Base-by-base conservation (phyloP, 306 rosid species). In the Vigna trinervia region DNA sequence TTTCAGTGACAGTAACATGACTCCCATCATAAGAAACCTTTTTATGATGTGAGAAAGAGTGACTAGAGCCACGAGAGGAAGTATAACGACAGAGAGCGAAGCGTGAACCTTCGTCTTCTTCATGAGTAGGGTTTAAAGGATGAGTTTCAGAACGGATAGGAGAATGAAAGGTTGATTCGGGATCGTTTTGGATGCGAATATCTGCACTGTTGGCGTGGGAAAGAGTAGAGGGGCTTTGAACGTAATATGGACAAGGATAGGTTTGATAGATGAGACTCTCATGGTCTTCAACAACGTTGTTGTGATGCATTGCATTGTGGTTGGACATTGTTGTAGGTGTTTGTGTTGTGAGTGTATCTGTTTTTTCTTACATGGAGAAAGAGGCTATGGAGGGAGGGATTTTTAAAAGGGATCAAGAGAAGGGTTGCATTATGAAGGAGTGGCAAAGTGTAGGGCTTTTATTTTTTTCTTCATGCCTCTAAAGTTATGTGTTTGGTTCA, bases 181-280 rank as follows among this genome's bases (percentile, higher is more conserved):
- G 68, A 6, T 88, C 93, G 30, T 81, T 80, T 50, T 59, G 88
- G 69, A 73, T 65, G 85, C 86, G 79, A 34, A 72, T 75, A 12
- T 87, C 89, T 0, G 86, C 43, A 48, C 89, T 89, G 76, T 92
- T 87, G 58, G 89, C 88, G 7, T 87, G 93, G 79, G 97, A 92
- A 56, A 90, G 3, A 26, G 89, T 86, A 75, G 97, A 89, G 10
- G 98, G 98, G 85, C 98, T 92, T 74, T 89, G 97, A 3, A 94
- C 98, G 69, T 81, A 92, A 84, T 94, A 90, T 7, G 88, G 78
- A 30, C 87, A 89, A 3, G 90, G 91, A 78, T 91, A 91, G 5
- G 94, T 20, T 62, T 83, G 87, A 78, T 78, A 89, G 23, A 86
- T 74, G 13, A 86, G 65, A 68, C 74, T 78, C 6, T 89, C 97